Evolutionary conservation across 371 early-diverging fungal species (phyloP).

Genomic region (Zychaea mexicana): DNA sequence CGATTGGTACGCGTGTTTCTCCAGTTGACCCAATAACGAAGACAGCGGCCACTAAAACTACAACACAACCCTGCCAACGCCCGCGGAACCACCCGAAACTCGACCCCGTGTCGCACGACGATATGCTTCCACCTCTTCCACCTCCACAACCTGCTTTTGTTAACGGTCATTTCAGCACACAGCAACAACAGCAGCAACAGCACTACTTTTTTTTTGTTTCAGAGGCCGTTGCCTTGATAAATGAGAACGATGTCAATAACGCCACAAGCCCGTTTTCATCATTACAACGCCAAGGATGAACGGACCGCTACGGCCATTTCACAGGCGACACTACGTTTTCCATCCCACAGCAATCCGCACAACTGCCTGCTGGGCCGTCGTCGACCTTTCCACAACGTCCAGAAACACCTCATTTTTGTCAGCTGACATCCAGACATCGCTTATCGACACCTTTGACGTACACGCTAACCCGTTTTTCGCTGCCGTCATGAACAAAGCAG

Average conservation of each 20-base stretch:
- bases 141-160: not conserved
- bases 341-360: not conserved
- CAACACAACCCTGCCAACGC: constrained; percentile 3
- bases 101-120: not conserved
- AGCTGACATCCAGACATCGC: constrained; percentile 22
- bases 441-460: constrained; percentile 56
- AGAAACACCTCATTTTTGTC: constrained; percentile 1
- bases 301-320: constrained; percentile 7
- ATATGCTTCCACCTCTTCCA: not conserved
- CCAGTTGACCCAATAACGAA: too few species aligned
- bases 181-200: not conserved
- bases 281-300: not conserved
- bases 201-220: not conserved
- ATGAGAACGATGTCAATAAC: not conserved
- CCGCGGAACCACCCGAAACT: constrained; percentile 5
- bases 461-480: constrained; percentile 59
- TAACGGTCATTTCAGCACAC: constrained; percentile 2
- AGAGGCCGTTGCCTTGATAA: not conserved
- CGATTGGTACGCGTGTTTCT: too few species aligned
- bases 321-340: constrained; percentile 15
- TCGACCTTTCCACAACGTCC: not conserved
- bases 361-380: not conserved
- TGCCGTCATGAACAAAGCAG: constrained; percentile 38
- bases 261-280: not conserved
- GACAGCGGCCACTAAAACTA: not conserved